These are phyloP conservation scores for Aspergillus sp. DNA, from an alignment of 2,329 filamentous ascomycete genomes.

Conservation along the genomic window DNA sequence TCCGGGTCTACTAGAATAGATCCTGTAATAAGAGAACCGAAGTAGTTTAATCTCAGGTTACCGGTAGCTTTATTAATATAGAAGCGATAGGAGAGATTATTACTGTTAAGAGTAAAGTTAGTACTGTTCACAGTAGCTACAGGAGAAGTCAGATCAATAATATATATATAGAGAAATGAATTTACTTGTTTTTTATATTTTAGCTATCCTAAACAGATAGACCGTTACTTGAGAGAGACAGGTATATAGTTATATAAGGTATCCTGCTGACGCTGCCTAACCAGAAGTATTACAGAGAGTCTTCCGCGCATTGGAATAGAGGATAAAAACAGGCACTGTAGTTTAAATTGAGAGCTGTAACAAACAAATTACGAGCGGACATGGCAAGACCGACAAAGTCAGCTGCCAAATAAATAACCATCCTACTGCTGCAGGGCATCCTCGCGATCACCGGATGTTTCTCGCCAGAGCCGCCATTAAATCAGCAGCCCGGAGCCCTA, in stretches of 20 bases:
- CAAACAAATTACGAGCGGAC: too few relatives aligned
- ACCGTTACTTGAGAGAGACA: too few relatives aligned
- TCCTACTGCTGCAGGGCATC: accelerated
- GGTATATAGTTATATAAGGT: too few relatives aligned
- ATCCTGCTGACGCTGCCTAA: neutral
- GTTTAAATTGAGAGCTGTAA: too few relatives aligned
- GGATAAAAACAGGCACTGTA: too few relatives aligned
- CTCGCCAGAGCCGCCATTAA: neutral
- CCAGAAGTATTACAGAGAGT: neutral
- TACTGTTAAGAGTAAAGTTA: slow-evolving; percentile 58
- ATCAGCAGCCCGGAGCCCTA: neutral
- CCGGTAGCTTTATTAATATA: slow-evolving; percentile 58
- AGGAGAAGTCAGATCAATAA: neutral
- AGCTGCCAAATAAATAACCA: too few relatives aligned
- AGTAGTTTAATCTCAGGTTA: slow-evolving; percentile 62
- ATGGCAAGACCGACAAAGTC: too few relatives aligned
- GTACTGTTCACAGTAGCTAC: slow-evolving; percentile 46
- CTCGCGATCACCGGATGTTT: neutral
- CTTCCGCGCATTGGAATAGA: too few relatives aligned
- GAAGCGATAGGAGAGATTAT: slow-evolving; percentile 62
- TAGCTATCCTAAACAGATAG: too few relatives aligned
- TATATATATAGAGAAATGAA: neutral
- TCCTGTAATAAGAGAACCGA: slow-evolving; percentile 57
- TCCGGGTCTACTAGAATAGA: slow-evolving; percentile 46
- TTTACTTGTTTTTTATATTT: neutral